Conservation (phyloP, 2,329 filamentous ascomycete species). For the Aspergillus fumigatiaffinis region DNA sequence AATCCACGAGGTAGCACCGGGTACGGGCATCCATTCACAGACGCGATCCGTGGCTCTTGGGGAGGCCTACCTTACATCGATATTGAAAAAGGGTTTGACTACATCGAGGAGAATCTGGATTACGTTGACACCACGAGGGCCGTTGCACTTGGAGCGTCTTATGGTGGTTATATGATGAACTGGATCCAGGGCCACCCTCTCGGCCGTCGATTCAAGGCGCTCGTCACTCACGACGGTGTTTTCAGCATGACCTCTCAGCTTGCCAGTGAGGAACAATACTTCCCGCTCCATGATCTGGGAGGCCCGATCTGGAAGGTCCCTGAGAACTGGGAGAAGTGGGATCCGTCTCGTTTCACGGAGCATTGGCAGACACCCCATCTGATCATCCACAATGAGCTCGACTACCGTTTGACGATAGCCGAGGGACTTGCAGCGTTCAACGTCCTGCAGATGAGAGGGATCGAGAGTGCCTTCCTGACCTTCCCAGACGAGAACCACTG, state of each 20-base stretch:
- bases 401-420: slow-evolving; percentile 80
- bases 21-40: slow-evolving; percentile 54
- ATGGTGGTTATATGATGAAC: slow-evolving; percentile 60
- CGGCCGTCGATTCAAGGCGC: slow-evolving; percentile 53
- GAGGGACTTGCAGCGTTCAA: slow-evolving; percentile 87
- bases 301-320: slow-evolving; percentile 49
- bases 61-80: slow-evolving; percentile 55
- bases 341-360: slow-evolving; percentile 52
- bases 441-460: slow-evolving; percentile 68
- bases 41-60: slow-evolving; percentile 51
- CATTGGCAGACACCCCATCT: slow-evolving; percentile 86
- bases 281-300: slow-evolving; percentile 51
- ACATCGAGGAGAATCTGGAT: slow-evolving; percentile 47
- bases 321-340: slow-evolving; percentile 54
- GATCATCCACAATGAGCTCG: slow-evolving; percentile 84
- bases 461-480: slow-evolving; percentile 73
- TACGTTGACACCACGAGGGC: slow-evolving; percentile 54
- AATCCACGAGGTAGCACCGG: slow-evolving; percentile 58
- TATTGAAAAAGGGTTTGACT: slow-evolving; percentile 51
- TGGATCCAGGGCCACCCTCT: slow-evolving; percentile 55
- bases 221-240: slow-evolving; percentile 53
- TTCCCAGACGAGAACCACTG: slow-evolving; percentile 80
- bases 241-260: slow-evolving; percentile 44
- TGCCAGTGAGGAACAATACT: slow-evolving; percentile 53
- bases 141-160: slow-evolving; percentile 52